Evolutionary conservation across 176 grass and related monocot species (phyloP), one percentile per base, ranked within the genome.

Genomic region (Phyllostachys edulis): DNA sequence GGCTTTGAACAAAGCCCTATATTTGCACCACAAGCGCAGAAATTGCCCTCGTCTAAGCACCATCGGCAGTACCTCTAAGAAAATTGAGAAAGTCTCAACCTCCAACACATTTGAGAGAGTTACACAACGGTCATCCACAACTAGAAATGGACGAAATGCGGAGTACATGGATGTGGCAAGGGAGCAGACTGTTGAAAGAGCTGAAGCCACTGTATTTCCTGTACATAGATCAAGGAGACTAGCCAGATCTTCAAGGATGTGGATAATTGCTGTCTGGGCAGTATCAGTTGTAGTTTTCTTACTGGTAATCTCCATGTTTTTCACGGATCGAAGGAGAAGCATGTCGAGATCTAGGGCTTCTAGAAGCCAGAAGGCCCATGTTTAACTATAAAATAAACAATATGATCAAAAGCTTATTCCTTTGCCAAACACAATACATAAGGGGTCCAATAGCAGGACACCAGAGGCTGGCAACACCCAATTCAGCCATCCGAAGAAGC

Each of bases 1-100:
- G 76, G 79, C 87, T 65, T 86, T 98, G 75, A 98, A 98, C 75
- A 88, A 84, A 59, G 96, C 96, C 36, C 89, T 98, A 59, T 92
- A 95, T 69, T 77, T 93, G 63, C 93, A 98, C 79, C 96, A 95
- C 26, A 82, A 87, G 56, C 80, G 59, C 20, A 86, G 77, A 86
- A 95, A 92, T 55, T 98, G 96, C 38, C 69, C 76, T 56, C 87
- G 63, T 37, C 56, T 82, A 82, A 83, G 61, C 81, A 65, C 79
- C 18, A 56, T 73, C 5, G 46, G 46, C 46, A 21, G 41, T 65
- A 84, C 42, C 37, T 78, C 7, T 34, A 91, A 57, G 67, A 68
- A 80, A 75, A 4, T 47, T 0, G 84, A 69, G 72, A 69, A 73
- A 60, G 72, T 66, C 69, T 49, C 79, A 80, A 38, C 51, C 42